Conservation (phyloP, 257 asterid species). For the Solanum arcanum region DNA sequence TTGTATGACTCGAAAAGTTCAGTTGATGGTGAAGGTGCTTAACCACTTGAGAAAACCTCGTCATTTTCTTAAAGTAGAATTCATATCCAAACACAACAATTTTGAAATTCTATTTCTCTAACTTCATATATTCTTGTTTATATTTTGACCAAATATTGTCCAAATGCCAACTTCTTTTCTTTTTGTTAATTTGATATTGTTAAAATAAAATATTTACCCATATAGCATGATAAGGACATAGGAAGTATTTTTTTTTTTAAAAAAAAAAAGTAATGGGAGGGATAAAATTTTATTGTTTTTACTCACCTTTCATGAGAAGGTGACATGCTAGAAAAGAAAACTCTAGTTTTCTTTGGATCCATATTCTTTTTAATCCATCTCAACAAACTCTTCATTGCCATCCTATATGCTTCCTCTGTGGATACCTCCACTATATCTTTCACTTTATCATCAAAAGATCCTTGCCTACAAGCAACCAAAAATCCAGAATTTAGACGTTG, state of each 20-base stretch:
- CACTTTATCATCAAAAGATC: conserved; percentile 16
- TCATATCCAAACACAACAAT: not conserved
- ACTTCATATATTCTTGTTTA: not conserved
- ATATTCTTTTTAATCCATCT: conserved; percentile 52
- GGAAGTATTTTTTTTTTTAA: not conserved
- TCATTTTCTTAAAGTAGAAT: not conserved
- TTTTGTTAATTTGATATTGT: not conserved
- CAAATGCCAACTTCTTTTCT: not conserved
- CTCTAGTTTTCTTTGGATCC: conserved; percentile 3
- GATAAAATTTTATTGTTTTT: not conserved
- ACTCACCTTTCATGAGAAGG: conserved; percentile 57
- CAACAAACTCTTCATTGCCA: conserved; percentile 43
- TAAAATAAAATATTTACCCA: not conserved
- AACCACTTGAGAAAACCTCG: not conserved
- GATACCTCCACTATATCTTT: conserved; percentile 12
- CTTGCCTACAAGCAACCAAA: conserved; percentile 15
- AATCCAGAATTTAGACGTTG: not conserved
- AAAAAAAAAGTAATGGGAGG: not conserved
- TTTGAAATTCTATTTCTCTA: not conserved
- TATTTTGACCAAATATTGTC: not conserved
- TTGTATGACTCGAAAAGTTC: not conserved
- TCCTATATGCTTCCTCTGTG: conserved; percentile 49
- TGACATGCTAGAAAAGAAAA: conserved; percentile 60
- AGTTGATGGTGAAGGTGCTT: not conserved
- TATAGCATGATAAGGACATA: not conserved